Percentiles rank a stretch among this genome's conserved stretches.
These are phyloP conservation scores for Aspergillus bertholletiae DNA, from an alignment of 495 filamentous ascomycete species.

Conservation along the genomic window DNA sequence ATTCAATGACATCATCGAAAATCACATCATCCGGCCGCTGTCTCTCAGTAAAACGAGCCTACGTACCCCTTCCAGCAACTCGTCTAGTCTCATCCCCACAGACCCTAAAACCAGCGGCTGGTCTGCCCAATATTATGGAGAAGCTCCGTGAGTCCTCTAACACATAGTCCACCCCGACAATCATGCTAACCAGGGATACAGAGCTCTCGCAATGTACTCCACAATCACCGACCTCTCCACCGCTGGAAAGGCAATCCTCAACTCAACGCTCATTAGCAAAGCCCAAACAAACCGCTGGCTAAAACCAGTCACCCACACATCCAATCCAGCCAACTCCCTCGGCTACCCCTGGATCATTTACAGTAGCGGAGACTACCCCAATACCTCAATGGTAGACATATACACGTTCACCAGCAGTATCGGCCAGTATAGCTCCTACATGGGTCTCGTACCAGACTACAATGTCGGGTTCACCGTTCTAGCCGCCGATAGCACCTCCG, in stretches of 20 bases:
- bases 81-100: neutral
- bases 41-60: constrained; percentile 31
- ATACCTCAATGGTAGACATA: constrained; percentile 40
- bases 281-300: constrained; percentile 39
- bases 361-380: constrained; percentile 19
- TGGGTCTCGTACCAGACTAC: constrained; percentile 48
- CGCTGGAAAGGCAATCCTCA: constrained; percentile 46
- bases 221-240: constrained; percentile 22
- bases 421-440: constrained; percentile 38
- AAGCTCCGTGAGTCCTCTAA: constrained; percentile 22
- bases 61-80: neutral
- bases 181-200: constrained; percentile 12
- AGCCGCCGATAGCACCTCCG: constrained; percentile 26
- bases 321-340: constrained; percentile 41
- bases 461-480: constrained; percentile 47
- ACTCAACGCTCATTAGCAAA: constrained; percentile 38
- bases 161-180: neutral
- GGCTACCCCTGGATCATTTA: constrained; percentile 42
- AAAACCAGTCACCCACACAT: constrained; percentile 48
- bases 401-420: constrained; percentile 48
- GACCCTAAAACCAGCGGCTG: neutral
- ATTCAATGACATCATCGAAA: constrained; percentile 39
- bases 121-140: constrained; percentile 5
- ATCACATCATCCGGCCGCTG: constrained; percentile 36
- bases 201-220: constrained; percentile 24